Evolutionary conservation across 73 alveolate species (phyloP).

Genomic region (Blepharisma japonicum): DNA sequence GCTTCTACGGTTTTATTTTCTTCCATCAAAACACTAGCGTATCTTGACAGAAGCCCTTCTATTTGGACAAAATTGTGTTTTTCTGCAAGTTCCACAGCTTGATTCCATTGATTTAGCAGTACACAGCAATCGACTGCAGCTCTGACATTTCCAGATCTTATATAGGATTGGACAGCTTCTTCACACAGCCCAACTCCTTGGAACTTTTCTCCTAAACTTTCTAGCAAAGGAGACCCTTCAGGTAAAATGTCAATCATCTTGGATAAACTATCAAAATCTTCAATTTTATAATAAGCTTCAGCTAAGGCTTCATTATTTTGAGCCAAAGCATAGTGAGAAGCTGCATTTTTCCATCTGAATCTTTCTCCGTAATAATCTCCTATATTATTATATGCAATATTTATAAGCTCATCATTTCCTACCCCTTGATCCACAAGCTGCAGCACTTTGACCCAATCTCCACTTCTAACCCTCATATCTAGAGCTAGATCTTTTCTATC

Average conservation of each 20-base stretch:
- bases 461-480: conserved; percentile 88
- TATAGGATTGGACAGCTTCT: conserved; percentile 93
- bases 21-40: conserved; percentile 95
- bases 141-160: conserved; percentile 93
- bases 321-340: conserved; percentile 68
- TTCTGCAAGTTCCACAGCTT: conserved; percentile 99
- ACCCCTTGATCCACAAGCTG: conserved; percentile 82
- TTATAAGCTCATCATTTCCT: conserved; percentile 86
- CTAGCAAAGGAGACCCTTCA: conserved; percentile 78
- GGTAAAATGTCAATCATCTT: conserved; percentile 74
- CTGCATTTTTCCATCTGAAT: conserved; percentile 81
- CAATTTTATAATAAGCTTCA: conserved; percentile 81
- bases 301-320: conserved; percentile 75
- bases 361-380: conserved; percentile 78
- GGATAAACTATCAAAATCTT: conserved; percentile 79
- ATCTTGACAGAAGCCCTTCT: conserved; percentile 94
- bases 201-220: conserved; percentile 87
- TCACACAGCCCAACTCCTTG: conserved; percentile 92
- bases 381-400: conserved; percentile 72
- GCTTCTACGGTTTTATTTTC: conserved; percentile 98
- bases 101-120: conserved; percentile 95
- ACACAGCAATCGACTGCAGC: conserved; percentile 99
- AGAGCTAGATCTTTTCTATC: conserved; percentile 97
- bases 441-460: conserved; percentile 95
- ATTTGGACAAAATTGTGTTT: conserved; percentile 97